Evolutionary conservation across 2,329 filamentous ascomycete species (phyloP), one percentile per base, ranked within the genome.

Genomic region (Monosporascus sp.): DNA sequence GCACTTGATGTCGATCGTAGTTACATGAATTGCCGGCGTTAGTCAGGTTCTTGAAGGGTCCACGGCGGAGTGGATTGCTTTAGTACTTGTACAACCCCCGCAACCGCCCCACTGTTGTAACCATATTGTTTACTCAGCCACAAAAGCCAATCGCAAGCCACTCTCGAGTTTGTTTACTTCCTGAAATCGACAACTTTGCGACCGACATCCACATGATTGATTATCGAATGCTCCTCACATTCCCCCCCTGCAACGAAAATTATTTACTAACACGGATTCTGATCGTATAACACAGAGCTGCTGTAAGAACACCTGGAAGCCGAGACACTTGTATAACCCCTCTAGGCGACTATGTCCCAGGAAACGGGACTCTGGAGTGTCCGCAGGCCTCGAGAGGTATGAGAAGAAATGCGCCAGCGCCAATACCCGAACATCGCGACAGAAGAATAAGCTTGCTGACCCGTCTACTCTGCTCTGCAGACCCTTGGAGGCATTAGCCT

Each of bases 351-450:
- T 67, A 95, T 95, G 91, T 90, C 90, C 75, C 89, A 94, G 75
- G 90, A 95, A 66, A 84, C 85, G 57, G 89, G 88, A 67, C 78
- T 94, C 68, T 97, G 93, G 81, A 96, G 91, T 68, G 90, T 95
- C 70, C 91, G 91, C 73, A 87, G 92, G 67, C 88, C 89, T 63
- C 85, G 93, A 80, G 92, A 97, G 81, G 91, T 95, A 79, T 70
- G 82, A 71, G 59, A 49, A 24, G 45, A 50, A 51, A 52, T 53
- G 52, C 56, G 54, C 50, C 51, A 27, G 37, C 35, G 51, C 38
- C 52, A 54, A 19, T 44, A 46, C 50, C 52, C 22, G 35, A 48
- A 40, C 37, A 49, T 51, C 47, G 43, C 16, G 35, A 55, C 48
- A 49, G 58, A 50, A 56, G 46, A 26, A 50, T 55, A 58, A 41